phyloP scores from a whole-genome alignment of 2,329 filamentous ascomycete genomes.

The Colletotrichum graminicola region DNA sequence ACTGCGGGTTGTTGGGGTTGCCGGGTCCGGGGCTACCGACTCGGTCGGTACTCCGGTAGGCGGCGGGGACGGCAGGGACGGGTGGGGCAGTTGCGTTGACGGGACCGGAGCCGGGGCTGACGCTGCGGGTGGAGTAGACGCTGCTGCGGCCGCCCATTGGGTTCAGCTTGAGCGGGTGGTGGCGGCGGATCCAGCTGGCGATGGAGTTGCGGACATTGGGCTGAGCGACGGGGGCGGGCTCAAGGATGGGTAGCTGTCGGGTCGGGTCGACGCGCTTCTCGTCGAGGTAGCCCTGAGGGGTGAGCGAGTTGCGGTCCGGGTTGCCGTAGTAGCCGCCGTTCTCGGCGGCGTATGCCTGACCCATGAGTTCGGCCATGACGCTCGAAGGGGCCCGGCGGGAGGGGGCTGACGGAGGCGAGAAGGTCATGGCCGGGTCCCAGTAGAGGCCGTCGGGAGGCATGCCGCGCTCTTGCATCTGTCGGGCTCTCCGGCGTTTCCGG shows the following conservation, averaged over 20 bases:
- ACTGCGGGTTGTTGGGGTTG: neutral
- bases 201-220: conserved; percentile 44
- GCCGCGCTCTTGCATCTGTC: conserved; percentile 15
- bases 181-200: conserved; percentile 46
- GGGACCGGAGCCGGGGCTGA: conserved; percentile 1
- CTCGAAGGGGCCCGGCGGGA: conserved; percentile 32
- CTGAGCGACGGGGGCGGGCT: conserved; percentile 37
- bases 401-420: conserved; percentile 25
- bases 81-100: conserved; percentile 17
- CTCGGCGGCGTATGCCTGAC: conserved; percentile 43
- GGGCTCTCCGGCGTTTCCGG: conserved; percentile 24
- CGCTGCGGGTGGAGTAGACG: conserved; percentile 33
- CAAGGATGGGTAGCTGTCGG: conserved; percentile 40
- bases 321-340: conserved; percentile 34
- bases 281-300: conserved; percentile 39
- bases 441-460: conserved; percentile 1
- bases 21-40: conserved; percentile 8
- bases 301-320: conserved; percentile 24
- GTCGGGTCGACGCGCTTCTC: conserved; percentile 41
- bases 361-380: conserved; percentile 45
- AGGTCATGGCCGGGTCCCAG: conserved; percentile 29
- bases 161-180: conserved; percentile 46
- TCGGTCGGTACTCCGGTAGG: conserved; percentile 26
- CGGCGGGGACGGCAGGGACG: conserved; percentile 26
- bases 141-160: conserved; percentile 38